phyloP scores from a whole-genome alignment of 2,329 filamentous ascomycete genomes.

The Colletotrichum eremochloae region DNA sequence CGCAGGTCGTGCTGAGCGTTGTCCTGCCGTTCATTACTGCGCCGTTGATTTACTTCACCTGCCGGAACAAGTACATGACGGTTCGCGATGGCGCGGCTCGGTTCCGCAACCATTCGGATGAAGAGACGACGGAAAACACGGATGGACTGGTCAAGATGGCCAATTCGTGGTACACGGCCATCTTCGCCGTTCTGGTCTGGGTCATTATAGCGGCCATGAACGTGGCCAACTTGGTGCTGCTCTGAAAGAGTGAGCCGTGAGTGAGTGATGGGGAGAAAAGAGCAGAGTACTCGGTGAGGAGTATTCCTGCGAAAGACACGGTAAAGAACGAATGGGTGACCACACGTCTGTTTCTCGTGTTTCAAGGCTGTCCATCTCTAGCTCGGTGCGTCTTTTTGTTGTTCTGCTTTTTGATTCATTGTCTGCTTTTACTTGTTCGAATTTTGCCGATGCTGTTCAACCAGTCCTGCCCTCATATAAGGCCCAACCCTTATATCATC shows the following conservation, averaged over 20 bases:
- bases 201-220: conserved; percentile 82
- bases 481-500: conserved; percentile 1
- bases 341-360: neutral
- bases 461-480: neutral
- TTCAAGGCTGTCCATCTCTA: neutral
- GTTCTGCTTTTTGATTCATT: neutral
- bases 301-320: conserved; percentile 1
- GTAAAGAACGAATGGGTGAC: neutral
- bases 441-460: neutral
- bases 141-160: conserved; percentile 69
- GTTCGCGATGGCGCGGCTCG: conserved; percentile 63
- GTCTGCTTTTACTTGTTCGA: no score
- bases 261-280: neutral
- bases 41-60: conserved; percentile 88
- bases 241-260: conserved; percentile 54
- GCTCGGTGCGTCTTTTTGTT: neutral
- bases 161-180: conserved; percentile 76
- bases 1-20: conserved; percentile 82
- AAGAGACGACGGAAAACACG: conserved; percentile 38
- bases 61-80: conserved; percentile 83
- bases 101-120: conserved; percentile 49
- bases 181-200: conserved; percentile 74
- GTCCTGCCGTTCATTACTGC: conserved; percentile 87
- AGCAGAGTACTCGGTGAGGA: conserved; percentile 32
- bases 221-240: conserved; percentile 78